These are phyloP conservation scores for Talaromyces sp. DNA, from an alignment of 2,329 filamentous ascomycete genomes.

Conservation along the genomic window DNA sequence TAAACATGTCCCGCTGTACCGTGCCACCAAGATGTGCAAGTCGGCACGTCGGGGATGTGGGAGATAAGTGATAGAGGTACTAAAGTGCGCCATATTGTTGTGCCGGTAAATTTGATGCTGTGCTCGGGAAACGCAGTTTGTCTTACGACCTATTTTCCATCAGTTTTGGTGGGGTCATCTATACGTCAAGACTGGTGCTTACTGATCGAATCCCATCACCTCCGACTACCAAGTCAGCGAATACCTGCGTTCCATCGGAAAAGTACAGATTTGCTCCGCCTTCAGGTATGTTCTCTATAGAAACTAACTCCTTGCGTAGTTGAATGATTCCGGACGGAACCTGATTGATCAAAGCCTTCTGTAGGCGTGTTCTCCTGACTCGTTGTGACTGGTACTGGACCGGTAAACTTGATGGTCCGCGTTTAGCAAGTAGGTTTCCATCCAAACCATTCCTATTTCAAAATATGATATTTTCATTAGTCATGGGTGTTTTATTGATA, in stretches of 20 bases:
- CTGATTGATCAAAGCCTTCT: slow-evolving; percentile 49
- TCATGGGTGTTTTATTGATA: background rate
- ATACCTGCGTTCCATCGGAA: slow-evolving; percentile 41
- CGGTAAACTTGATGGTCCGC: slow-evolving; percentile 16
- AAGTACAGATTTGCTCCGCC: slow-evolving; percentile 45
- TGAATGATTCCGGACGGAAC: slow-evolving; percentile 46
- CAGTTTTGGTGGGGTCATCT: background rate
- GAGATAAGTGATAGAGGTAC: slow-evolving; percentile 38
- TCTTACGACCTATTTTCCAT: slow-evolving; percentile 37
- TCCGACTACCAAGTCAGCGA: slow-evolving; percentile 50
- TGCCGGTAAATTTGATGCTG: slow-evolving; percentile 48
- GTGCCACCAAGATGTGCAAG: slow-evolving; percentile 45
- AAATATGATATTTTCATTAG: background rate
- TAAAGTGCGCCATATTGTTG: slow-evolving; percentile 48
- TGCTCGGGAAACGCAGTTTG: slow-evolving; percentile 44
- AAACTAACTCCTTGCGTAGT: slow-evolving; percentile 45
- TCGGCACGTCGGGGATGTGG: slow-evolving; percentile 32
- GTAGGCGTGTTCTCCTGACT: slow-evolving; percentile 41
- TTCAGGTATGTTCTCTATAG: slow-evolving; percentile 37
- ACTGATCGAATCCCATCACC: slow-evolving; percentile 55
- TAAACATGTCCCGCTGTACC: slow-evolving; percentile 44
- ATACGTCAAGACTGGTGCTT: slow-evolving; percentile 9
- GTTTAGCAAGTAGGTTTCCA: slow-evolving; percentile 26
- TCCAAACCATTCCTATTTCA: slow-evolving; percentile 31
- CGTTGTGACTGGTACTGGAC: slow-evolving; percentile 26